Conservation (phyloP, 2,329 filamentous ascomycete genomes). For the Claviceps humidiphila region DNA sequence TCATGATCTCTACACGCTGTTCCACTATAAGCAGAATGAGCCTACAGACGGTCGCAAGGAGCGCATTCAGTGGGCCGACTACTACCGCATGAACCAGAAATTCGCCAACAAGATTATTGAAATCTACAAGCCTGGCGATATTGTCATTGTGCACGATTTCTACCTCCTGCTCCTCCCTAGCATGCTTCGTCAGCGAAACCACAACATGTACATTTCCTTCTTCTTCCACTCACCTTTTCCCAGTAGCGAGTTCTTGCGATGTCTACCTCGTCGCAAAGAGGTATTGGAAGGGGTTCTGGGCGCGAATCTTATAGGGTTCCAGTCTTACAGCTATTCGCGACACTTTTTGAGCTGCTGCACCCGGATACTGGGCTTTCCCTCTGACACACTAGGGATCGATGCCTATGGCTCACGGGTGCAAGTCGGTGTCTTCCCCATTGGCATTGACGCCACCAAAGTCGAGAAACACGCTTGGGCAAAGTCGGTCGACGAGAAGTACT, state of each 20-base stretch:
- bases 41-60: constrained; percentile 74
- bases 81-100: constrained; percentile 81
- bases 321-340: constrained; percentile 87
- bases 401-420: constrained; percentile 81
- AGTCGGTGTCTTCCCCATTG: constrained; percentile 88
- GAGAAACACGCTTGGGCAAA: constrained; percentile 61
- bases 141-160: constrained; percentile 89
- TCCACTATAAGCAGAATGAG: constrained; percentile 93
- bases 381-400: constrained; percentile 72
- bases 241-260: constrained; percentile 88
- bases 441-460: constrained; percentile 76
- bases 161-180: constrained; percentile 82
- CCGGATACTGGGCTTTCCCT: constrained; percentile 79
- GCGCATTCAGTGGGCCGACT: constrained; percentile 79
- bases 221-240: constrained; percentile 92
- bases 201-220: constrained; percentile 88
- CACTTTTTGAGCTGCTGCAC: constrained; percentile 94
- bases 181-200: constrained; percentile 72
- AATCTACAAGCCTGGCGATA: constrained; percentile 81
- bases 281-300: constrained; percentile 81
- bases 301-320: constrained; percentile 87
- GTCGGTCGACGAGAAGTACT: constrained; percentile 57
- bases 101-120: constrained; percentile 84
- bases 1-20: constrained; percentile 79
- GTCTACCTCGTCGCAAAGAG: constrained; percentile 77